Base-by-base conservation (phyloP, 441 rosid genomes). In the Isatis lusitanica region DNA sequence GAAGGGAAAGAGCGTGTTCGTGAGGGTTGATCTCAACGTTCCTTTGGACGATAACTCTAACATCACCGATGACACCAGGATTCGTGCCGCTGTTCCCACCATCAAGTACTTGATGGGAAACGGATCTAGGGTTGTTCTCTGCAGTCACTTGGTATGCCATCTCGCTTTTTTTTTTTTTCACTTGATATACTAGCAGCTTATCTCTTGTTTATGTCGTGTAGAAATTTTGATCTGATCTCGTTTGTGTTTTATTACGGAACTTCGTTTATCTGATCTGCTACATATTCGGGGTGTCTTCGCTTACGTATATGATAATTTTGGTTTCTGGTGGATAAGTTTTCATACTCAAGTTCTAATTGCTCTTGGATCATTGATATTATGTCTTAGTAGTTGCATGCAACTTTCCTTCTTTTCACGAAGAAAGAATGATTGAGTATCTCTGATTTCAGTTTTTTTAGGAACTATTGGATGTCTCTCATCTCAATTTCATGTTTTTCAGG, bases 11-110 rank as follows among this genome's bases (percentile, higher is more conserved):
- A 85, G 85, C 57, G 99, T 93, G 74, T 91, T 95, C 50, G 96
- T 91, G 43, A 85, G 99, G 62, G 98, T 89, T 62, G 99, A 95
- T 86, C 91, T 95, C 73, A 93, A 93, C 72, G 98, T 92, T 53
- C 99, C 99, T 66, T 78, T 95, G 80, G 98, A 91, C 11, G 98
- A 95, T 62, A 85, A 70, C 92, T 81, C 74, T 48, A 87, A 85
- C 42, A 93, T 95, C 85, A 93, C 98, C 17, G 98, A 92, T 79
- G 99, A 92, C 60, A 93, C 91, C 44, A 85, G 97, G 85, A 72
- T 95, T 74, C 92, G 97, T 1, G 98, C 96, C 15, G 97, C 96
- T 46, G 89, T 95, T 38, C 98, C 96, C 65, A 95, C 99, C 46
- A 85, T 95, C 85, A 88, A 92, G 87, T 90, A 86, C 74, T 78